Base-by-base conservation (phyloP, 257 asterid species). In the Solanum chilense region DNA sequence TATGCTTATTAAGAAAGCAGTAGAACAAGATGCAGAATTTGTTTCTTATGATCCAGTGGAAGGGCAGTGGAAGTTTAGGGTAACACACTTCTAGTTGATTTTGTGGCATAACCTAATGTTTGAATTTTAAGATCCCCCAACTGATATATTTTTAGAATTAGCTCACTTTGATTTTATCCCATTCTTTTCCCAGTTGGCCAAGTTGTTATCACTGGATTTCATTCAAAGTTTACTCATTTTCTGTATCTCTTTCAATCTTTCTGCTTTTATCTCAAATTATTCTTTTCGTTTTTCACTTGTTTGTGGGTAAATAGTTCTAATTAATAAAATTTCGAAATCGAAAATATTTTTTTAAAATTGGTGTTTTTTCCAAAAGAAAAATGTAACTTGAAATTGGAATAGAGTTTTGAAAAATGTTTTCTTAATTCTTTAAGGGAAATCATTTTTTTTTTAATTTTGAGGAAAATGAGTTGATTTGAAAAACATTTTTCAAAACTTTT, bases 61-160 rank as follows among this genome's bases (percentile, higher is more conserved):
- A 86, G 99, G 99, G 42, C 97, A 94, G 88, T 95, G 98, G 98
- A 94, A 90, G 92, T 94, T 96, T 90, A 90, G 88, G 89, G 99
- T 95, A 47, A 73, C 86, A 88, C 97, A 95, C 89, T 96, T 95
- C 90, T 89, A 84, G 3, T 76, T 41, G 33, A n/a, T 41, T 45
- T n/a, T 76, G 83, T 76, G 33, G 56, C 58, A 76, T 76, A n/a
- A 76, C 33, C 37, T 41, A 41, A 42, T 44, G 83, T 41, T 33
- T 35, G 78, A 71, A 71, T 71, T 16, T 21, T 58, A 18, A 71
- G 27, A 23, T 33, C 44, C 5, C 16, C 42, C 11, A 58, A 16
- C 14, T 71, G 45, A 33, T 71, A 66, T 66, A 5, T 20, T 33
- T 9, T 33, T 35, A 35, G 27, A 71, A 71, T 71, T 71, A 33